Percentiles rank a stretch among this genome's conserved stretches.
Conservation (phyloP, 768 basidiomycete genomes). For the Naganishia onofrii region DNA sequence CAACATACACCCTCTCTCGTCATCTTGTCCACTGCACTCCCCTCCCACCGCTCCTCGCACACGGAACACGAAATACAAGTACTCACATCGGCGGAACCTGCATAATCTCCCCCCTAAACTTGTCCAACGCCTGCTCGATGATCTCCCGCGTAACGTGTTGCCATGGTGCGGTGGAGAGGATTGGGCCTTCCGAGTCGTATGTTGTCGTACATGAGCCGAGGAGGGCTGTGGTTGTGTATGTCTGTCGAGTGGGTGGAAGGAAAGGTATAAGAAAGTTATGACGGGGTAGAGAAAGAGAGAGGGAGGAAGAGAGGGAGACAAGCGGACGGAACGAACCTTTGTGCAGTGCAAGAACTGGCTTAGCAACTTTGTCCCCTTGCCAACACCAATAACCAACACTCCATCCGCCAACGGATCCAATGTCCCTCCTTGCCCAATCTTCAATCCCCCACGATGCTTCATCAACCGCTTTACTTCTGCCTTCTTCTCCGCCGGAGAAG, state of each 20-base stretch:
- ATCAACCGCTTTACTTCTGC: slow-evolving; percentile 36
- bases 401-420: slow-evolving; percentile 95
- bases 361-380: slow-evolving; percentile 84
- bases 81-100: slow-evolving; percentile 88
- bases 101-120: slow-evolving; percentile 80
- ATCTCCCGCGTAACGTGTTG: slow-evolving; percentile 73
- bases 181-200: slow-evolving; percentile 84
- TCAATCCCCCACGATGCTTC: slow-evolving; percentile 56
- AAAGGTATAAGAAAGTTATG: neutral
- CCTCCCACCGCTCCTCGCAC: too few species aligned
- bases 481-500: slow-evolving; percentile 23
- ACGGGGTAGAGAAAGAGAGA: too few species aligned
- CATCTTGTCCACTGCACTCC: too few species aligned
- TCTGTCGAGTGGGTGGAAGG: neutral
- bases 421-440: slow-evolving; percentile 66
- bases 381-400: slow-evolving; percentile 89
- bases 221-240: slow-evolving; percentile 68
- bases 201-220: slow-evolving; percentile 92
- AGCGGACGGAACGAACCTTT: slow-evolving; percentile 74
- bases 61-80: too few species aligned
- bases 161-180: slow-evolving; percentile 61
- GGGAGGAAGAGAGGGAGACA: too few species aligned
- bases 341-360: slow-evolving; percentile 78
- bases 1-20: too few species aligned
- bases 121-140: slow-evolving; percentile 66